Base-by-base conservation (phyloP, 2,329 filamentous ascomycete genomes). In the Aureobasidium sp. region DNA sequence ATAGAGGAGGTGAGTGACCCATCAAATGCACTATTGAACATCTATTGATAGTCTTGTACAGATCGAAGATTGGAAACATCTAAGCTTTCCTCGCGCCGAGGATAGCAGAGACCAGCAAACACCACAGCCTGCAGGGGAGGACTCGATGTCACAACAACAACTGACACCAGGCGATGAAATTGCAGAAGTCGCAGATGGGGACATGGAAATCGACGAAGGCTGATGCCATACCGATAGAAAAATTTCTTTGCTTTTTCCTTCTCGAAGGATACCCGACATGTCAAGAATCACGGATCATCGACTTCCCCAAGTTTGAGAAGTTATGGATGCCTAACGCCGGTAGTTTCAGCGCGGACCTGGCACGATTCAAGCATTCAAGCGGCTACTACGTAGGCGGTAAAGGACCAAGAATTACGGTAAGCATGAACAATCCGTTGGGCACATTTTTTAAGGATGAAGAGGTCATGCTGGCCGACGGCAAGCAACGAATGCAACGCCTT, bases 1-100 rank as follows among this genome's bases (percentile, higher is more conserved):
- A 97, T 92, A 13, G 94, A 97, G 74, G 94, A 99, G 78, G 83
- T 95, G 66, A 67, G 69, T 67, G n/a, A 61, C 36, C 39, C 57
- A 13, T 6, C 47, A 30, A 39, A 42, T 9, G 42, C 29, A n/a
- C 50, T n/a, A 57, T 13, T 50, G 11, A 36, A 57, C 37, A 61
- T 59, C 48, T 37, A 54, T 48, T 54, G 48, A 61, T 53, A 50
- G 45, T 50, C 45, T 32, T 48, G n/a, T 59, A 34, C 44, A 67
- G 64, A 75, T 75, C 59, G 73, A 75, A 61, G 73, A 75, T 59
- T 75, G 73, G 73, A 75, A 75, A 66, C 69, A 73, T 64, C 62
- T 75, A 39, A 68, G 68, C 51, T 75, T 75, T 48, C 71, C 71
- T 3, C 65, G 65, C 16, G 64, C 64, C 25, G 71, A 70, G 13